Evolutionary conservation across 139 green algal species (phyloP), one percentile per base, ranked within the genome.

Genomic region (Pleodorina starrii): DNA sequence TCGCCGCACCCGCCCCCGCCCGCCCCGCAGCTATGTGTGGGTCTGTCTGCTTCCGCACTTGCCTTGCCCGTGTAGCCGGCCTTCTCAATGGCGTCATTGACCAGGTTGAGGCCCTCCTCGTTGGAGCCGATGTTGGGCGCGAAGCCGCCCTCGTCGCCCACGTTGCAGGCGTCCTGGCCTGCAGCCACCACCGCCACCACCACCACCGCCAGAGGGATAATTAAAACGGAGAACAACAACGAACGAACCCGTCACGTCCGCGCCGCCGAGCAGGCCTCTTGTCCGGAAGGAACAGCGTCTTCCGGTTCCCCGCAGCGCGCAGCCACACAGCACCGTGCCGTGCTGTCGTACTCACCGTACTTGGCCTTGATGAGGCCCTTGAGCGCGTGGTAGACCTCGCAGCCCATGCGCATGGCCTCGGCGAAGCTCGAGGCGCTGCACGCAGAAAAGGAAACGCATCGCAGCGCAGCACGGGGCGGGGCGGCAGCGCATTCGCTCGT

Each of bases 71-170:
- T 97, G 94, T 97, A 99, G 3, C 96, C 96, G 42, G 96, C 94
- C 93, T 98, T 97, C 85, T 97, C 97, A 91, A 99, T 99, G 83
- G 98, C 98, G 43, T 97, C 90, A 48, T 95, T 95, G 46, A 99
- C 91, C 86, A 99, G 94, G 79, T 97, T 94, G 35, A 99, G 95
- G 60, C 97, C 98, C 92, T 99, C 98, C 77, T 98, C 94, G 90
- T 98, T 99, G 95, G 95, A 97, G 79, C 92, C 88, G 89, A 99
- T 99, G 96, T 96, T 97, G 91, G 98, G 98, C 0, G 98, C 98
- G 89, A 99, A 99, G 74, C 98, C 98, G 44, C 98, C 98, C 96
- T 99, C 98, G 86, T 99, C 98, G 59, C 98, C 98, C 44, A 99
- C 98, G 88, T 99, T 99, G 93, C 94, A 97, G 14, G 98, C 97